Conservation (phyloP, 441 rosid species). For the Arabidopsis hybrid region DNA sequence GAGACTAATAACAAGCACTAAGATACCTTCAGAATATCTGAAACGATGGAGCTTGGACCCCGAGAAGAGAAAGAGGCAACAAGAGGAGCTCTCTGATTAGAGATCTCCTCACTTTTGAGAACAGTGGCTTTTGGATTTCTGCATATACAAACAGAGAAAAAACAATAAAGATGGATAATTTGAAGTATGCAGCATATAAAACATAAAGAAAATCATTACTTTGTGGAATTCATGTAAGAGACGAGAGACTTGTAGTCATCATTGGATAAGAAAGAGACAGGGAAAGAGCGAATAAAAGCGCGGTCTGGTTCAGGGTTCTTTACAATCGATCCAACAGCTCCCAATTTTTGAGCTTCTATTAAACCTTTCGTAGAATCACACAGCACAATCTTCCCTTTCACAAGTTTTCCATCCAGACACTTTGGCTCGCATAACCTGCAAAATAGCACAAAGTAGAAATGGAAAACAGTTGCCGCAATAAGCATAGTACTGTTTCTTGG, state of each 20-base stretch:
- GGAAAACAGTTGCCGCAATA: not conserved
- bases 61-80: constrained; percentile 38
- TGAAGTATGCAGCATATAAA: constrained; percentile 1
- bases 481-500: not conserved
- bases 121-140: constrained; percentile 30
- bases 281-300: constrained; percentile 29
- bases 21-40: constrained; percentile 38
- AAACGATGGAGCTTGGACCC: constrained; percentile 34
- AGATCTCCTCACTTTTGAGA: constrained; percentile 33
- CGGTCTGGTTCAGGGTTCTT: not conserved
- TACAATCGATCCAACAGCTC: constrained; percentile 46
- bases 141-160: not conserved
- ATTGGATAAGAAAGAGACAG: constrained; percentile 28
- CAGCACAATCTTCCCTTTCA: constrained; percentile 49
- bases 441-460: not conserved
- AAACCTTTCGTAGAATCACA: not conserved
- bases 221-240: constrained; percentile 42
- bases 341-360: constrained; percentile 25
- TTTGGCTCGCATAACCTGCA: constrained; percentile 28
- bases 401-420: constrained; percentile 38
- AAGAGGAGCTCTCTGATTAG: constrained; percentile 31
- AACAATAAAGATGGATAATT: not conserved
- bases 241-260: constrained; percentile 16
- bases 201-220: constrained; percentile 29
- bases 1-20: constrained; percentile 4